Percentiles rank a stretch among this genome's conserved stretches.
Conservation (phyloP, 2,329 filamentous ascomycete species). For the Geoglossum cookeanum region DNA sequence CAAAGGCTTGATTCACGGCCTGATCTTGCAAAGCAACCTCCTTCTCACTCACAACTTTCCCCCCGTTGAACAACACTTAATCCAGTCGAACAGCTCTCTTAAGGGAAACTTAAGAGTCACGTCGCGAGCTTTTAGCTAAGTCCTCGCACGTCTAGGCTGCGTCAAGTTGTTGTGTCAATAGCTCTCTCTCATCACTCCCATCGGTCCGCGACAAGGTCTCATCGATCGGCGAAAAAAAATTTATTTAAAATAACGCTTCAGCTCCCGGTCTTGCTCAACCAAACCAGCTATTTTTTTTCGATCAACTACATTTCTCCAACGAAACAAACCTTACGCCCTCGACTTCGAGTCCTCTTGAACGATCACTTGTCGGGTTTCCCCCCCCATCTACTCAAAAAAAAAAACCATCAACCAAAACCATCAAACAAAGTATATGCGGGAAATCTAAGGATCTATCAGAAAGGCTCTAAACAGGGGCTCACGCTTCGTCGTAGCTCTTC, state of each 20-base stretch:
- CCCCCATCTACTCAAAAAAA: background rate
- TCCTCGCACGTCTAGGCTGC: background rate
- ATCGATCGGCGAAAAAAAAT: background rate
- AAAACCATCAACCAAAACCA: background rate
- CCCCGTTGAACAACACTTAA: background rate
- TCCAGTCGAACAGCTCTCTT: background rate
- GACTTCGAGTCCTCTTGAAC: background rate
- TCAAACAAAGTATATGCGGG: background rate
- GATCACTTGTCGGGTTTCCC: background rate
- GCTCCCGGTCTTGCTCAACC: background rate
- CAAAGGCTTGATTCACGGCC: background rate
- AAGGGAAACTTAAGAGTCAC: background rate
- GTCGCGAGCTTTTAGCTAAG: conserved; percentile 4
- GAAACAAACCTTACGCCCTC: background rate
- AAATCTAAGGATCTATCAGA: background rate
- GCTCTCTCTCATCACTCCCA: conserved; percentile 1
- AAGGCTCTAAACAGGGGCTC: background rate
- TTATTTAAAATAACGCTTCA: background rate
- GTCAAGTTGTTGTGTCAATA: background rate
- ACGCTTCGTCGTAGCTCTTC: conserved; percentile 2
- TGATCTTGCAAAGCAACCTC: background rate
- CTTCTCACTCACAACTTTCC: background rate
- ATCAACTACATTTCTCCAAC: background rate
- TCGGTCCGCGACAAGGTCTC: background rate
- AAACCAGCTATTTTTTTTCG: background rate